These are phyloP conservation scores for Boletus pseudopeckii DNA, from an alignment of 768 basidiomycete genomes.

Conservation along the genomic window DNA sequence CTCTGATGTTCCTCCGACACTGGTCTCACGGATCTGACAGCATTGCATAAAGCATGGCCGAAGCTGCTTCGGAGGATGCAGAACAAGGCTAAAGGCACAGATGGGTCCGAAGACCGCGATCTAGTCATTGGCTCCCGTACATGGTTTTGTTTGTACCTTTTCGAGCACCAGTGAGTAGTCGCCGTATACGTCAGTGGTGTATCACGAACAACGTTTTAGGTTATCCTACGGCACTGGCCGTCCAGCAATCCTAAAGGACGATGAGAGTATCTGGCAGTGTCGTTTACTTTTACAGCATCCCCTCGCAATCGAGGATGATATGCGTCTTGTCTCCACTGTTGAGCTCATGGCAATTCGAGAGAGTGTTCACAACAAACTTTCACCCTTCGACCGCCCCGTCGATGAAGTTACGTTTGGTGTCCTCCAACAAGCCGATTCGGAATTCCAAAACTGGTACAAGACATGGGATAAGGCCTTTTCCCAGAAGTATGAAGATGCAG, in stretches of 20 bases:
- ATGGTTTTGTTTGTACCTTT: conserved; percentile 92
- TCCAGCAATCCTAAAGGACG: conserved; percentile 88
- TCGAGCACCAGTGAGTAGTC: conserved; percentile 83
- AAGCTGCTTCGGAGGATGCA: conserved; percentile 76
- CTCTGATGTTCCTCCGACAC: background rate
- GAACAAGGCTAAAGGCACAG: conserved; percentile 46
- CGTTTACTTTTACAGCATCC: conserved; percentile 82
- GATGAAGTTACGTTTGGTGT: conserved; percentile 68
- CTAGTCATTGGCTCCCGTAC: conserved; percentile 80
- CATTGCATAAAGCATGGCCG: conserved; percentile 92
- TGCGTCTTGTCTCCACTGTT: conserved; percentile 91
- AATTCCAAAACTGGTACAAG: conserved; percentile 80
- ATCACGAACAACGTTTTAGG: conserved; percentile 39
- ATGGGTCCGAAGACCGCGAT: conserved; percentile 63
- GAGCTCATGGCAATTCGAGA: conserved; percentile 90
- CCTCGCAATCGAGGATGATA: conserved; percentile 86
- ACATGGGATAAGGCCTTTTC: conserved; percentile 80
- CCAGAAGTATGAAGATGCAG: conserved; percentile 78
- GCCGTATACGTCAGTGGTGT: background rate
- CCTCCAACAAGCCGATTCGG: conserved; percentile 67
- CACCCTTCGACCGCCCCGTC: conserved; percentile 76
- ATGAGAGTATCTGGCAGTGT: conserved; percentile 84
- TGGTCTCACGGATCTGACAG: conserved; percentile 36
- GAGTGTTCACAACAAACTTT: conserved; percentile 75
- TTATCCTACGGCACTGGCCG: conserved; percentile 94